These are phyloP conservation scores for Nidularia pulvinata DNA, from an alignment of 768 basidiomycete species.

Conservation along the genomic window DNA sequence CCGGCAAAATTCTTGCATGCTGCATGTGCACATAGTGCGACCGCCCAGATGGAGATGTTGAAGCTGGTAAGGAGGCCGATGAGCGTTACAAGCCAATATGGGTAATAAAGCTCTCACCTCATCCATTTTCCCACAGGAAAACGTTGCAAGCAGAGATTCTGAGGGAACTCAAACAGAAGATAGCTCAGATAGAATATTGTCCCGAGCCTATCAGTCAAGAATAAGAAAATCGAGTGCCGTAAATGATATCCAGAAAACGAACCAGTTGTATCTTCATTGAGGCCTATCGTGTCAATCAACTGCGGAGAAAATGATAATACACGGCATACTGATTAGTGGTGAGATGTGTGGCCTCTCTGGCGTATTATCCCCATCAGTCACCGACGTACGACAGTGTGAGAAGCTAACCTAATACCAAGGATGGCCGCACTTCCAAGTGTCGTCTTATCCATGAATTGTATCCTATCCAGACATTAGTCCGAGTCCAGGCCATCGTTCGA, in stretches of 20 bases:
- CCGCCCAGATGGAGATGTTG: constrained; percentile 68
- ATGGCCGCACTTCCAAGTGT: constrained; percentile 69
- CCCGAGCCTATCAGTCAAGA: constrained; percentile 53
- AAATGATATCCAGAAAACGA: constrained; percentile 1
- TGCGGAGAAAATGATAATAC: not conserved
- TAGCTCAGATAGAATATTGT: constrained; percentile 77
- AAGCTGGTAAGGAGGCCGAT: constrained; percentile 28
- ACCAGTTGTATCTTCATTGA: constrained; percentile 64
- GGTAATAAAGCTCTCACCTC: constrained; percentile 38
- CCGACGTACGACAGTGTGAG: not conserved
- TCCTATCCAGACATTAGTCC: constrained; percentile 28
- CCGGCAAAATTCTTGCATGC: constrained; percentile 72
- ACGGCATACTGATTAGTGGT: constrained; percentile 56
- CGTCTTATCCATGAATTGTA: constrained; percentile 83
- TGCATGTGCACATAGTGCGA: constrained; percentile 60
- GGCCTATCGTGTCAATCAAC: too few relatives aligned
- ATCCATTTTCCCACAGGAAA: constrained; percentile 84
- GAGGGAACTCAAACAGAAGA: constrained; percentile 72
- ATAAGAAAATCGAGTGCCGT: too few relatives aligned
- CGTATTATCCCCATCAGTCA: not conserved
- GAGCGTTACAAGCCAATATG: not conserved
- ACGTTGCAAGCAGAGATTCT: constrained; percentile 68
- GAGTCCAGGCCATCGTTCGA: too few relatives aligned
- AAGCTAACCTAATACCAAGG: constrained; percentile 61
- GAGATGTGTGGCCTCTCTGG: constrained; percentile 59